Evolutionary conservation across 1,284 basidiomycete genomes (phyloP).

Genomic region (Fomes fomentarius): DNA sequence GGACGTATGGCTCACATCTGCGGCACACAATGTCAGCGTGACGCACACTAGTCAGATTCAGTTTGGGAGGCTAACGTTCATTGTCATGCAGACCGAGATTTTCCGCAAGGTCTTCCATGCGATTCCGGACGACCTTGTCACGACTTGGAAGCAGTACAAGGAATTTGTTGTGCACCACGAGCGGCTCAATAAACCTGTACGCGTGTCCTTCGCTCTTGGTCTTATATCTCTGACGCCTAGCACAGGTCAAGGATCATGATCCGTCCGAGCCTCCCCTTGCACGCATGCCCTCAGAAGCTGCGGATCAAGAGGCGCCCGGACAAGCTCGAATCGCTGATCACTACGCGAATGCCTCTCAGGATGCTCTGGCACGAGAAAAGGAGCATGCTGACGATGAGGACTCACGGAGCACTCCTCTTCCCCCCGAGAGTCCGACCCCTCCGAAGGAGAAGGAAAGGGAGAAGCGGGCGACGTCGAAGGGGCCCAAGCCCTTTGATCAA

Average conservation of each 20-base stretch:
- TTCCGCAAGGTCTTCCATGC: slow-evolving; percentile 93
- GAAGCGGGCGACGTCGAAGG: slow-evolving; percentile 47
- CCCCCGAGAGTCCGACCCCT: slow-evolving; percentile 16
- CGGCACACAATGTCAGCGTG: slow-evolving; percentile 76
- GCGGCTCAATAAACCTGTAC: slow-evolving; percentile 69
- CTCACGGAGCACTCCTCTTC: slow-evolving; percentile 16
- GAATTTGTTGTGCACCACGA: slow-evolving; percentile 82
- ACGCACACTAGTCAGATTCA: slow-evolving; percentile 7
- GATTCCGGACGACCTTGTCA: slow-evolving; percentile 87
- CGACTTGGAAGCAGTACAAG: slow-evolving; percentile 95
- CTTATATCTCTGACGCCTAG: slow-evolving; percentile 7
- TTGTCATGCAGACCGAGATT: slow-evolving; percentile 76
- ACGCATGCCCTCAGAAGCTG: slow-evolving; percentile 60
- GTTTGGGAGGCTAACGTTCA: slow-evolving; percentile 9
- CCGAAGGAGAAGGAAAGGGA: slow-evolving; percentile 35
- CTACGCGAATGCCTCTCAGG: slow-evolving; percentile 22
- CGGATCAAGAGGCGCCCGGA: slow-evolving; percentile 45
- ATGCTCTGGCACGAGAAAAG: slow-evolving; percentile 24
- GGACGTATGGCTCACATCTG: slow-evolving; percentile 84
- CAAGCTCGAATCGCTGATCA: slow-evolving; percentile 22
- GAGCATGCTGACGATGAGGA: slow-evolving; percentile 25
- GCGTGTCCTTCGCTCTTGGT: slow-evolving; percentile 15
- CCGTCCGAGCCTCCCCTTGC: slow-evolving; percentile 53
- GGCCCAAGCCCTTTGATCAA: slow-evolving; percentile 74
- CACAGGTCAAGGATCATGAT: slow-evolving; percentile 48